Evolutionary conservation across 495 filamentous ascomycete species (phyloP).

Genomic region (Daldinia childiae): DNA sequence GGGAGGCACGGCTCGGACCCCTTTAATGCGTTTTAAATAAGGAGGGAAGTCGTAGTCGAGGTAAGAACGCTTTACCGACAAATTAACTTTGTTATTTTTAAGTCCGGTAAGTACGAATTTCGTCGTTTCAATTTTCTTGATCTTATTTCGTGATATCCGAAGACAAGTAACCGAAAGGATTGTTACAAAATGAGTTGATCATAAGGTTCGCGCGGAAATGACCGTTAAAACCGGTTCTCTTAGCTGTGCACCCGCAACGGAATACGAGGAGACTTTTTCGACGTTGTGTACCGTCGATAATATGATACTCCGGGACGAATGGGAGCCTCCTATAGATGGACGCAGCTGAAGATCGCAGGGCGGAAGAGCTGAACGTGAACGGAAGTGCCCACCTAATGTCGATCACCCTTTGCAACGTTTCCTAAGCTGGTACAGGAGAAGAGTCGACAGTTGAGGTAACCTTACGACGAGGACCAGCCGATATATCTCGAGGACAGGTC

Average conservation of each 20-base stretch:
- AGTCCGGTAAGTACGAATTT: slow-evolving; percentile 1
- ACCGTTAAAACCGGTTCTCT: slow-evolving; percentile 11
- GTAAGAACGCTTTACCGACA: slow-evolving; percentile 15
- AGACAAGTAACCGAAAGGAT: slow-evolving; percentile 1
- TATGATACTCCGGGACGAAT: slow-evolving; percentile 20
- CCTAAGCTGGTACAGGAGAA: slow-evolving; percentile 25
- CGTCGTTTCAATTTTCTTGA: neutral
- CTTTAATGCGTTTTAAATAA: slow-evolving; percentile 2
- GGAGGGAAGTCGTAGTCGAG: slow-evolving; percentile 22
- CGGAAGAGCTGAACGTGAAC: slow-evolving; percentile 34
- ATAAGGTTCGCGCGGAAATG: slow-evolving; percentile 1
- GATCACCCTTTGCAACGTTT: slow-evolving; percentile 40
- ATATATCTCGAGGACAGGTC: slow-evolving; percentile 37
- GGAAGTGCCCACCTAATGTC: slow-evolving; percentile 26
- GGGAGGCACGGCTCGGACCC: slow-evolving; percentile 9
- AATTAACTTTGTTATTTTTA: slow-evolving; percentile 5
- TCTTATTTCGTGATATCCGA: slow-evolving; percentile 2
- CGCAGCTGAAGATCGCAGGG: slow-evolving; percentile 34
- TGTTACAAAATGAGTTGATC: neutral
- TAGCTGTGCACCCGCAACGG: slow-evolving; percentile 1
- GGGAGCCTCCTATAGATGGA: slow-evolving; percentile 7
- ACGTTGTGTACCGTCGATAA: slow-evolving; percentile 38
- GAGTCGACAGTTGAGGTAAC: slow-evolving; percentile 21
- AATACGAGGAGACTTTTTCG: slow-evolving; percentile 39
- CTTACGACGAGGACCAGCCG: slow-evolving; percentile 33